phyloP scores from a whole-genome alignment of 2,329 filamentous ascomycete species.

The Endoconidiophora polonica region DNA sequence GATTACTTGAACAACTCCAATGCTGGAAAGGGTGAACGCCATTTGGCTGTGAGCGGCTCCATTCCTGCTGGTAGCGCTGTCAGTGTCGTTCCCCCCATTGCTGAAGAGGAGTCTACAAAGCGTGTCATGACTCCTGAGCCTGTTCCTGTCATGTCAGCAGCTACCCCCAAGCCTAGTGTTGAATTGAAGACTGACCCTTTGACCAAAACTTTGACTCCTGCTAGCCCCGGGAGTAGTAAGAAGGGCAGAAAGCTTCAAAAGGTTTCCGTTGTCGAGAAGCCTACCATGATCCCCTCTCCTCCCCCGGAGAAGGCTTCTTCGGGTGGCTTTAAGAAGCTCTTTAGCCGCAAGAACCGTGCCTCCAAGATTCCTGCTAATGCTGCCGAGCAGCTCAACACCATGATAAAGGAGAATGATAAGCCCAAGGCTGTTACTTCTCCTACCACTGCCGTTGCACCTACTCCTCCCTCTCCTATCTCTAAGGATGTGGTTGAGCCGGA shows the following conservation, averaged over 20 bases:
- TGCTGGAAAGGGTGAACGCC: slow-evolving; percentile 47
- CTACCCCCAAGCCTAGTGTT: slow-evolving; percentile 10
- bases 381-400: slow-evolving; percentile 32
- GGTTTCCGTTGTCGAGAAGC: slow-evolving; percentile 26
- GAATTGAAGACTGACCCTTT: slow-evolving; percentile 3
- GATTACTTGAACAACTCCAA: slow-evolving; percentile 65
- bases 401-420: slow-evolving; percentile 28
- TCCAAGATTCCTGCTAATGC: slow-evolving; percentile 41
- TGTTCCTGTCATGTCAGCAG: slow-evolving; percentile 13
- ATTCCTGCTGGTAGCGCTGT: slow-evolving; percentile 14
- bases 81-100: slow-evolving; percentile 20
- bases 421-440: slow-evolving; percentile 17
- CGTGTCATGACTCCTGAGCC: slow-evolving; percentile 25
- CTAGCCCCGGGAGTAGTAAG: slow-evolving; percentile 14
- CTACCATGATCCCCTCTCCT: slow-evolving; percentile 11
- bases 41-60: slow-evolving; percentile 15
- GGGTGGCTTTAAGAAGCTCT: slow-evolving; percentile 46
- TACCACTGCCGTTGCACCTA: slow-evolving; percentile 15
- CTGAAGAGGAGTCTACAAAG: slow-evolving; percentile 20
- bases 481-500: slow-evolving; percentile 11
- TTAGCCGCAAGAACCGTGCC: slow-evolving; percentile 43
- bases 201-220: slow-evolving; percentile 16
- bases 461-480: slow-evolving; percentile 14
- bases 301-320: slow-evolving; percentile 16
- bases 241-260: slow-evolving; percentile 37